Percentiles rank a stretch among this genome's conserved stretches.
phyloP scores from a whole-genome alignment of 1,284 basidiomycete species.

The Abortiporus biennis region DNA sequence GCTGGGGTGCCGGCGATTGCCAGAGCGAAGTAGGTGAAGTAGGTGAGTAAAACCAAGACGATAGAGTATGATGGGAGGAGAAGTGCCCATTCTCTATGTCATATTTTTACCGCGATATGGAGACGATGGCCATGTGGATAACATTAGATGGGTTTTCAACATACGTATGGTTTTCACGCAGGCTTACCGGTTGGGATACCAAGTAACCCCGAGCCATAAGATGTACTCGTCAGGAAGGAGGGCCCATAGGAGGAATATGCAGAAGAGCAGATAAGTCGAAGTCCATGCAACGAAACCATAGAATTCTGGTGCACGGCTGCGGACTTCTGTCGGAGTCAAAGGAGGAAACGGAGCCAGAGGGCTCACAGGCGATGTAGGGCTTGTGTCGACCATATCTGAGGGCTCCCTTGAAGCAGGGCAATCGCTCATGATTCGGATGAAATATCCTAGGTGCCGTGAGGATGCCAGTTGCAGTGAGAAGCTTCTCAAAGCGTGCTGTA shows the following conservation, averaged over 20 bases:
- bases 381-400: slow-evolving; percentile 15
- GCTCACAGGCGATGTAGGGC: slow-evolving; percentile 39
- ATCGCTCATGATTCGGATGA: slow-evolving; percentile 10
- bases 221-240: slow-evolving; percentile 50
- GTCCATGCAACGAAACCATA: slow-evolving; percentile 86
- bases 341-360: slow-evolving; percentile 49
- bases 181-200: slow-evolving; percentile 83
- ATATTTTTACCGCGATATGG: slow-evolving; percentile 4
- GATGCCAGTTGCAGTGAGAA: background rate
- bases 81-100: slow-evolving; percentile 65
- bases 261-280: slow-evolving; percentile 67
- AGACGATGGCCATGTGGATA: slow-evolving; percentile 5
- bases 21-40: slow-evolving; percentile 73
- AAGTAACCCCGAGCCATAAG: slow-evolving; percentile 59
- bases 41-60: slow-evolving; percentile 68
- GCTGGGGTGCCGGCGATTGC: slow-evolving; percentile 67
- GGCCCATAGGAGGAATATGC: slow-evolving; percentile 66
- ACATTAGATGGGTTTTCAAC: no score
- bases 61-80: slow-evolving; percentile 80
- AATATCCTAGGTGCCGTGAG: slow-evolving; percentile 1
- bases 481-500: background rate
- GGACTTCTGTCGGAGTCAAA: slow-evolving; percentile 32
- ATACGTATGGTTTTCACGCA: slow-evolving; percentile 2
- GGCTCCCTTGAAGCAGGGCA: slow-evolving; percentile 2
- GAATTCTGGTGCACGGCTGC: slow-evolving; percentile 71